phyloP scores from a whole-genome alignment of 495 filamentous ascomycete species.

The Glarea lozoyensis region DNA sequence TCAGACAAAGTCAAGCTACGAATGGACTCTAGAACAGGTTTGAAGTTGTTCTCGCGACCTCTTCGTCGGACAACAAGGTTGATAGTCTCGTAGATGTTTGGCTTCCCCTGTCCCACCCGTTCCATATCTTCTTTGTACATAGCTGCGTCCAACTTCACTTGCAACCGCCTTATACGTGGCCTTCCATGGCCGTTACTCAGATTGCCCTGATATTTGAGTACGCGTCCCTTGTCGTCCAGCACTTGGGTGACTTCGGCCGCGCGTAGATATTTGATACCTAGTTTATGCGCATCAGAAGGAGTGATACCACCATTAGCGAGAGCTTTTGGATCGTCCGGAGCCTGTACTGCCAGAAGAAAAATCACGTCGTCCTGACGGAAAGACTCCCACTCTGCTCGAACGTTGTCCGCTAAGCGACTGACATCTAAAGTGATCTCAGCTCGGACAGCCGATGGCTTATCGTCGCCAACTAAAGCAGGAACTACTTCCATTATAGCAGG shows the following conservation, averaged over 20 bases:
- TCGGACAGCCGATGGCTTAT: conserved; percentile 74
- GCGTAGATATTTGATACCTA: conserved; percentile 62
- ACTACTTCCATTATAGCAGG: conserved; percentile 83
- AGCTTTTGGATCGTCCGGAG: conserved; percentile 36
- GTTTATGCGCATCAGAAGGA: conserved; percentile 43
- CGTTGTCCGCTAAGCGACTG: conserved; percentile 59
- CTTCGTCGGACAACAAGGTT: conserved; percentile 81
- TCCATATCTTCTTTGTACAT: conserved; percentile 76
- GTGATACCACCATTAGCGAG: conserved; percentile 43
- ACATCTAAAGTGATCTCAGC: conserved; percentile 88
- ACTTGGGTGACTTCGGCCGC: conserved; percentile 83
- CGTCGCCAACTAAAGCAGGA: conserved; percentile 75
- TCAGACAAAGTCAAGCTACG: conserved; percentile 78
- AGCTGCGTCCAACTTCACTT: conserved; percentile 72
- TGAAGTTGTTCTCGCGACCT: conserved; percentile 95
- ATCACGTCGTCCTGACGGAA: conserved; percentile 84
- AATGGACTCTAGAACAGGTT: conserved; percentile 84
- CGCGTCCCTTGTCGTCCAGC: conserved; percentile 77
- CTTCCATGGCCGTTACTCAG: conserved; percentile 41
- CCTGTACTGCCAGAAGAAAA: conserved; percentile 71
- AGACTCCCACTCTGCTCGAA: conserved; percentile 85
- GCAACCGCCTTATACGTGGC: conserved; percentile 53
- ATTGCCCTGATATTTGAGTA: conserved; percentile 50
- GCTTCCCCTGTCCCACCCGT: conserved; percentile 49
- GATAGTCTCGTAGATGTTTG: conserved; percentile 74